Evolutionary conservation across 2,329 filamentous ascomycete species (phyloP).

Genomic region (Ceratocystis diversiconidia): DNA sequence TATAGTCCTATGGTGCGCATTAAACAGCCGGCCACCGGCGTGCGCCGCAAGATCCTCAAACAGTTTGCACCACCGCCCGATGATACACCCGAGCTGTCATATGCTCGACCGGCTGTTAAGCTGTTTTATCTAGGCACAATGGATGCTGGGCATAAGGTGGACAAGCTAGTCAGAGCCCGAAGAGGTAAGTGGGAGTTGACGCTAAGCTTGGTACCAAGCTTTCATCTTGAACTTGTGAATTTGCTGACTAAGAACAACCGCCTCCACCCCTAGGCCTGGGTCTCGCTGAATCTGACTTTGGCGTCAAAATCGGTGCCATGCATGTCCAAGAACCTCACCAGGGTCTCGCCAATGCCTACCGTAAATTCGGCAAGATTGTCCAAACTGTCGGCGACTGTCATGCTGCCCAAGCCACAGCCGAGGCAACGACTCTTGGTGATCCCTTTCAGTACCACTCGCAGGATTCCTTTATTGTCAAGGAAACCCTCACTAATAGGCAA

Average conservation of each 20-base stretch:
- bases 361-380: conserved; percentile 85
- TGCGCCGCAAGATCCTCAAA: conserved; percentile 89
- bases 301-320: conserved; percentile 76
- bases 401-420: conserved; percentile 87
- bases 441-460: conserved; percentile 89
- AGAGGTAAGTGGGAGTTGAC: conserved; percentile 48
- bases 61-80: conserved; percentile 96
- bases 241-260: conserved; percentile 18
- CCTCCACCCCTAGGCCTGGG: conserved; percentile 57
- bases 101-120: conserved; percentile 82
- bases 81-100: conserved; percentile 85
- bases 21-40: conserved; percentile 92
- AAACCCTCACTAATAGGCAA: conserved; percentile 93
- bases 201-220: neutral
- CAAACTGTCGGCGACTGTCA: conserved; percentile 92
- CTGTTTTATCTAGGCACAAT: conserved; percentile 89
- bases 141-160: conserved; percentile 94
- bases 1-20: conserved; percentile 91
- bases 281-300: conserved; percentile 82
- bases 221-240: too few relatives aligned
- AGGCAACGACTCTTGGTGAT: conserved; percentile 88
- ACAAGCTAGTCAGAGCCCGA: conserved; percentile 81
- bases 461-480: conserved; percentile 95
- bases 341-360: conserved; percentile 78
- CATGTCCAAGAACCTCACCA: conserved; percentile 79